Percentiles rank a stretch among this genome's conserved stretches.
These are phyloP conservation scores for Botrytis porri DNA, from an alignment of 2,329 filamentous ascomycete genomes.

Conservation along the genomic window DNA sequence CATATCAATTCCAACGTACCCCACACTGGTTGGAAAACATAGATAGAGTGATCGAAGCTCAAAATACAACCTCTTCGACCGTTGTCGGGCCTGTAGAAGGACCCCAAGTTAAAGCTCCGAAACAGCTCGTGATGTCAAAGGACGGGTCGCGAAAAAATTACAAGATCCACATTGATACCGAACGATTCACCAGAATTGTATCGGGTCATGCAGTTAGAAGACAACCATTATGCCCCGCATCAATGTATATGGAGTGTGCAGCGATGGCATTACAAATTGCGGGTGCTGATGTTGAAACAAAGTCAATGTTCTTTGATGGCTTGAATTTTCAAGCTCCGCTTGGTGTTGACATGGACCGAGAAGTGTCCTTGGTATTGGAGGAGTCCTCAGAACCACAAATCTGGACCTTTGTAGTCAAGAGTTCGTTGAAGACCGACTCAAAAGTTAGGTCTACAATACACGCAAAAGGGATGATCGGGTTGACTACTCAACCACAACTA, in stretches of 20 bases:
- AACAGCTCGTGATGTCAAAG: background rate
- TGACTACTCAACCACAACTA: background rate
- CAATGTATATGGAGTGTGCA: constrained; percentile 15
- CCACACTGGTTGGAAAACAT: constrained; percentile 33
- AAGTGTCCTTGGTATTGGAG: background rate
- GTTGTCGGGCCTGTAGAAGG: no score
- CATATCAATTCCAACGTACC: constrained; percentile 40
- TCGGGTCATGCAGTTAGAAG: background rate
- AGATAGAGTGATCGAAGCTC: background rate
- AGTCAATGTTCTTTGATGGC: background rate
- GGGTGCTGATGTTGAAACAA: background rate
- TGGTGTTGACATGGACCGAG: background rate
- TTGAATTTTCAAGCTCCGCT: constrained; percentile 12
- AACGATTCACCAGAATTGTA: background rate
- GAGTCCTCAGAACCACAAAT: background rate
- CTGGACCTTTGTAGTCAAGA: constrained; percentile 12
- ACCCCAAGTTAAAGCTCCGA: background rate
- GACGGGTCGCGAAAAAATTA: background rate
- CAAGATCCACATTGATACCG: background rate
- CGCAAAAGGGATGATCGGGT: background rate
- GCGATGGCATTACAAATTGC: constrained; percentile 1
- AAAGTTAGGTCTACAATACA: background rate
- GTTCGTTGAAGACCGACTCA: background rate
- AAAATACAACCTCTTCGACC: background rate
- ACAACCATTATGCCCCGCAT: constrained; percentile 8